Evolutionary conservation across 2,329 filamentous ascomycete species (phyloP).

Genomic region (Ascochyta pisi): DNA sequence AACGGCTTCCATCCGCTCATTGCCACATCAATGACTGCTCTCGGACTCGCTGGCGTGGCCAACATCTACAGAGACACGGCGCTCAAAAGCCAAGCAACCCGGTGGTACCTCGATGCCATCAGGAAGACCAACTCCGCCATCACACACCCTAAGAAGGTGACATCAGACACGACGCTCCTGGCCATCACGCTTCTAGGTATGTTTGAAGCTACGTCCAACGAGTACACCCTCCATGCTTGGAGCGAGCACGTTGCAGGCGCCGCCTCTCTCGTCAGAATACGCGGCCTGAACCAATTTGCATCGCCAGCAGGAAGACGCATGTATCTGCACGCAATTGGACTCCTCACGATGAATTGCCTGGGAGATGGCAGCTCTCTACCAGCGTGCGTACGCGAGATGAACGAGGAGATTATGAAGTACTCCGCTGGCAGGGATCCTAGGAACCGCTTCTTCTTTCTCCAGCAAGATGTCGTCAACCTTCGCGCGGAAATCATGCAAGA

Average conservation of each 20-base stretch:
- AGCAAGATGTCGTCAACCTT: constrained; percentile 36
- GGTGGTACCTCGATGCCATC: constrained; percentile 43
- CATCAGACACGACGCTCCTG: constrained; percentile 41
- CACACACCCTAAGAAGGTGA: constrained; percentile 32
- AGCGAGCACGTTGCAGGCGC: constrained; percentile 47
- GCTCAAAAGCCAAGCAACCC: constrained; percentile 38
- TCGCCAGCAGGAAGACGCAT: constrained; percentile 40
- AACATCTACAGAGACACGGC: constrained; percentile 35
- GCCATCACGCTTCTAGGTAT: constrained; percentile 41
- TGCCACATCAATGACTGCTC: constrained; percentile 43
- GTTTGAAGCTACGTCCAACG: constrained; percentile 45
- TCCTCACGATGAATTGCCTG: constrained; percentile 41
- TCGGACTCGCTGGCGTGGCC: constrained; percentile 43
- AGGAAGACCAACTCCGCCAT: constrained; percentile 43
- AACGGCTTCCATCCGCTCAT: constrained; percentile 43
- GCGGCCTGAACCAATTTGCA: constrained; percentile 39
- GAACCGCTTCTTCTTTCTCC: constrained; percentile 38
- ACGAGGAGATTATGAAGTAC: constrained; percentile 31
- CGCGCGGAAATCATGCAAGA: constrained; percentile 34
- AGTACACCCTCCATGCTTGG: constrained; percentile 40
- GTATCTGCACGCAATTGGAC: constrained; percentile 40
- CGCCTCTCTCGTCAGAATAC: constrained; percentile 39
- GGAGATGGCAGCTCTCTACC: constrained; percentile 32
- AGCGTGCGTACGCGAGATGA: constrained; percentile 33
- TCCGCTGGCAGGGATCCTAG: constrained; percentile 32